Conservation (phyloP, 768 basidiomycete genomes). For the Pisolithus marmoratus region DNA sequence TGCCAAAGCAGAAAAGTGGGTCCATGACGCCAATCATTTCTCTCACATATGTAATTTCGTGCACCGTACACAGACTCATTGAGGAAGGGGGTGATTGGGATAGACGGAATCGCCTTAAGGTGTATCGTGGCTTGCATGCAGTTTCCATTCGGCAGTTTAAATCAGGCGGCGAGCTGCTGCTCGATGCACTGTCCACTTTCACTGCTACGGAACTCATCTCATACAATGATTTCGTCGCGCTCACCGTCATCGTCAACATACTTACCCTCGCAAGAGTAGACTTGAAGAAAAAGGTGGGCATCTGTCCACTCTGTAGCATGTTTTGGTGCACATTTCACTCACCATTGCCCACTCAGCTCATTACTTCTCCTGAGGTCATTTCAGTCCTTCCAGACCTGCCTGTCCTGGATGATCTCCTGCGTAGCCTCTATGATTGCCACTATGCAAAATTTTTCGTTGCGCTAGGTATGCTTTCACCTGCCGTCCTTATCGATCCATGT, state of each 20-base stretch:
- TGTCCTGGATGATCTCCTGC: slow-evolving; percentile 73
- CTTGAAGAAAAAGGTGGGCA: slow-evolving; percentile 79
- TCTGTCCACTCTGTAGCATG: neutral
- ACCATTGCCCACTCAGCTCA: slow-evolving; percentile 47
- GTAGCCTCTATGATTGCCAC: slow-evolving; percentile 87
- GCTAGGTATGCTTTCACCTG: slow-evolving; percentile 49
- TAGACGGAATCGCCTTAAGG: slow-evolving; percentile 46
- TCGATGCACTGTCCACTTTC: slow-evolving; percentile 91
- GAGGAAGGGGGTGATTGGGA: slow-evolving; percentile 99
- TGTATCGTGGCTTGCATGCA: slow-evolving; percentile 64
- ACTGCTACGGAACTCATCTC: slow-evolving; percentile 85
- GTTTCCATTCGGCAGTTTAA: slow-evolving; percentile 83
- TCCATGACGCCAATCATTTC: slow-evolving; percentile 28
- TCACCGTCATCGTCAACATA: slow-evolving; percentile 65
- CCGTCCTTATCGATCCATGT: neutral
- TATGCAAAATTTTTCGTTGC: slow-evolving; percentile 93
- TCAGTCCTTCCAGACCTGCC: slow-evolving; percentile 81
- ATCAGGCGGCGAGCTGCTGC: slow-evolving; percentile 71
- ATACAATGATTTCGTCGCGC: slow-evolving; percentile 86
- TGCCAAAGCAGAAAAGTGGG: slow-evolving; percentile 75
- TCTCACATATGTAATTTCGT: neutral
- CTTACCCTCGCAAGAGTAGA: slow-evolving; percentile 77
- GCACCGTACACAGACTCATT: slow-evolving; percentile 52
- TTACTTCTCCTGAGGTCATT: slow-evolving; percentile 81
- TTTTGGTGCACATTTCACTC: neutral